Evolutionary conservation across 2,329 filamentous ascomycete genomes (phyloP).

Genomic region (Botrytis byssoidea): DNA sequence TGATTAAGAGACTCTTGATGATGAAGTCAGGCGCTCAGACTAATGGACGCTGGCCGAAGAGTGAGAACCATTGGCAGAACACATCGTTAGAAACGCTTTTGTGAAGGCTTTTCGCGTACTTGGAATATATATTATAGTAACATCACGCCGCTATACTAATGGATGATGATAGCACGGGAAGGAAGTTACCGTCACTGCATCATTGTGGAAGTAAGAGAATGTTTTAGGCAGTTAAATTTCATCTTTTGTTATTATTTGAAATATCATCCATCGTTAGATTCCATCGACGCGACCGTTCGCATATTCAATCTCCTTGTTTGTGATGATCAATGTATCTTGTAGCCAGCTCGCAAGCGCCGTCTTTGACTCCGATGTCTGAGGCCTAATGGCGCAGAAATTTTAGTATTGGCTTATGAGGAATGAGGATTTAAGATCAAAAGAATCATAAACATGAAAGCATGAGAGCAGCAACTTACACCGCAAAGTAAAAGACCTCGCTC

Average conservation of each 20-base stretch:
- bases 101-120: background rate
- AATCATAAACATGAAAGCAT: too few relatives aligned
- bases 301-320: too few relatives aligned
- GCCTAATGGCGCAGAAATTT: too few relatives aligned
- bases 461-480: too few relatives aligned
- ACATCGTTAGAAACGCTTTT: conserved; percentile 11
- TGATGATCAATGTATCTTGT: too few relatives aligned
- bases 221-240: background rate
- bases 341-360: too few relatives aligned
- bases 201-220: background rate
- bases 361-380: too few relatives aligned
- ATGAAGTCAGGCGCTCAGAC: background rate
- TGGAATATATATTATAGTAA: background rate
- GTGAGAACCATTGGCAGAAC: background rate
- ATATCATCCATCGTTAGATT: background rate
- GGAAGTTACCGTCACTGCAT: background rate
- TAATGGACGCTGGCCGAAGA: conserved; percentile 3
- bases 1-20: conserved; percentile 4
- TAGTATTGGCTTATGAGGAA: too few relatives aligned
- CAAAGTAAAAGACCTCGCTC: too few relatives aligned
- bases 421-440: too few relatives aligned
- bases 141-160: background rate
- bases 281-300: too few relatives aligned
- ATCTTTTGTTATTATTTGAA: background rate
- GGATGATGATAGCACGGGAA: background rate